phyloP scores from a whole-genome alignment of 768 basidiomycete genomes.

The Plicaturopsis crispa region DNA sequence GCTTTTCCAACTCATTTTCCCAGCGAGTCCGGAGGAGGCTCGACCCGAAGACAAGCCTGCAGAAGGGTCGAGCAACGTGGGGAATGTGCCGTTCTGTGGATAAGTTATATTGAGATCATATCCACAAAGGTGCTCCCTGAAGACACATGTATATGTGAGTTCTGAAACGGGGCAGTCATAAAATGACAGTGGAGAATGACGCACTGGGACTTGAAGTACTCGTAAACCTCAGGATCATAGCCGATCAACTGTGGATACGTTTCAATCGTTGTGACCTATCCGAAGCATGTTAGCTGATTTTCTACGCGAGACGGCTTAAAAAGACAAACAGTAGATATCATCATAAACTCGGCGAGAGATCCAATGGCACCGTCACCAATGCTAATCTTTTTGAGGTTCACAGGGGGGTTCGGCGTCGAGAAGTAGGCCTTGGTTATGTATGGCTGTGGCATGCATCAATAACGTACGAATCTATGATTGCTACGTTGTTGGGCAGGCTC shows the following conservation, averaged over 20 bases:
- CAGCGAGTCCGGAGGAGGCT: background rate
- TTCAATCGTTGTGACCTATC: conserved; percentile 48
- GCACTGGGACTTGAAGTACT: conserved; percentile 65
- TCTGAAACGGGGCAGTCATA: background rate
- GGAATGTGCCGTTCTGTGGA: conserved; percentile 32
- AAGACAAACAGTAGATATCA: conserved; percentile 45
- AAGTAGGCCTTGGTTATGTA: conserved; percentile 74
- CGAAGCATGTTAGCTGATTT: conserved; percentile 1
- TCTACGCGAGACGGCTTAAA: background rate
- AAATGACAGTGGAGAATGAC: conserved; percentile 15
- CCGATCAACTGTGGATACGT: conserved; percentile 74
- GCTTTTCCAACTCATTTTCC: background rate
- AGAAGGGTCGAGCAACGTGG: conserved; percentile 9
- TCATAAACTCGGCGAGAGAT: conserved; percentile 39
- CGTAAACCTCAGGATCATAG: conserved; percentile 58
- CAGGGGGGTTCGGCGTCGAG: conserved; percentile 51
- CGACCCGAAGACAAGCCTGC: too few relatives aligned
- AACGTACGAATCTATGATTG: conserved; percentile 1
- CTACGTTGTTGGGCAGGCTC: conserved; percentile 13
- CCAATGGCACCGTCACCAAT: conserved; percentile 65
- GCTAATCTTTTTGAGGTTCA: conserved; percentile 57
- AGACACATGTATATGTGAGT: background rate
- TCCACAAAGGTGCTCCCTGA: conserved; percentile 36
- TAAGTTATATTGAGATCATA: conserved; percentile 42
- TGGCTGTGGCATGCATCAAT: conserved; percentile 33